Evolutionary conservation across 148 eudicot species (phyloP).

Genomic region (Vaccinium vitisidaea): DNA sequence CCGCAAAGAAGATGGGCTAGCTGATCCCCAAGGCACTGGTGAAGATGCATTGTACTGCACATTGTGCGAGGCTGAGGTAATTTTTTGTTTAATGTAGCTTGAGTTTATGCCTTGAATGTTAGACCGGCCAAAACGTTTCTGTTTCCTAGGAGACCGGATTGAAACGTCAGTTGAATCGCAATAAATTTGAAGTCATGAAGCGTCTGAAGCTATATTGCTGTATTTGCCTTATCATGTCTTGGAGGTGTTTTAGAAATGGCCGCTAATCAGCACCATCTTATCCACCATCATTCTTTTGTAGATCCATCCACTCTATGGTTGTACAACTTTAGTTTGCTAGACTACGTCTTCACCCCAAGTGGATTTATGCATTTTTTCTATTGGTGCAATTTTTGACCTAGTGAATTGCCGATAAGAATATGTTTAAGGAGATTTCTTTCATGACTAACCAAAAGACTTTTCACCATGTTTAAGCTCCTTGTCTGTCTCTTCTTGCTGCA

Average conservation of each 20-base stretch:
- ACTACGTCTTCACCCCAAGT: not conserved
- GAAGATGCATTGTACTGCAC: constrained; percentile 96
- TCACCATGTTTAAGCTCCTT: not conserved
- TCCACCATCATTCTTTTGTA: not conserved
- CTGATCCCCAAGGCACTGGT: constrained; percentile 54
- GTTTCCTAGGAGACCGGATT: not conserved
- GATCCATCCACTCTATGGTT: not conserved
- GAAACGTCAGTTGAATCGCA: not conserved
- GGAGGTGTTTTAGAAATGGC: not conserved
- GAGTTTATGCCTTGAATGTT: not conserved
- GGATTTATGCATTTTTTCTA: not conserved
- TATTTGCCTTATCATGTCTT: not conserved
- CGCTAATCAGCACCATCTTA: not conserved
- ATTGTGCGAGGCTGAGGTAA: constrained; percentile 88
- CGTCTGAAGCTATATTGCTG: not conserved
- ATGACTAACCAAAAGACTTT: not conserved
- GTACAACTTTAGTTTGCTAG: not conserved
- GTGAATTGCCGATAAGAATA: not conserved
- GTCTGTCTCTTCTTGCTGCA: constrained; percentile 1
- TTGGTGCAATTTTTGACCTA: not conserved
- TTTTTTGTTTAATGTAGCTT: not conserved
- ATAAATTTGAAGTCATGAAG: not conserved
- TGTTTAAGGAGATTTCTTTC: not conserved
- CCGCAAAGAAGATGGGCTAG: constrained; percentile 49
- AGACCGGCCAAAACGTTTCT: not conserved